Percentiles rank a stretch among this genome's conserved stretches.
phyloP scores from a whole-genome alignment of 306 rosid species.

The Prunus persica region DNA sequence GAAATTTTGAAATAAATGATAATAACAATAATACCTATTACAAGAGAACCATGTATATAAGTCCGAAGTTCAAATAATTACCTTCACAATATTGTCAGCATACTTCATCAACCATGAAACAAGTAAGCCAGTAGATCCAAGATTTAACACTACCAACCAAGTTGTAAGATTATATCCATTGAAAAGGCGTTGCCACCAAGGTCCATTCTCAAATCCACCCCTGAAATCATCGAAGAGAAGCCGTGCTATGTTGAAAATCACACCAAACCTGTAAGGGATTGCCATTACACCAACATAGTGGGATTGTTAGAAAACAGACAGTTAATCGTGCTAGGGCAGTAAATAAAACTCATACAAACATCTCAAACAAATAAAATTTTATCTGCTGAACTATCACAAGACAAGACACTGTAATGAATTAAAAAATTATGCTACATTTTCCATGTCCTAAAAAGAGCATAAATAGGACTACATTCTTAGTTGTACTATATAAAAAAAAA shows the following conservation, averaged over 20 bases:
- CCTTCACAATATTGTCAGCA: constrained; percentile 98
- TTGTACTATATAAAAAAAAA: neutral
- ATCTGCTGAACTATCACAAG: constrained; percentile 1
- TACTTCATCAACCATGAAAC: constrained; percentile 98
- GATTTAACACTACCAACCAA: constrained; percentile 89
- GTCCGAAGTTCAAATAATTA: constrained; percentile 13
- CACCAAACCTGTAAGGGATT: constrained; percentile 68
- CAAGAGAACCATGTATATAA: neutral
- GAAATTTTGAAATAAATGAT: neutral
- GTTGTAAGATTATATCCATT: constrained; percentile 81
- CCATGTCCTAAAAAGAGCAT: neutral
- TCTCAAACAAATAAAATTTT: neutral
- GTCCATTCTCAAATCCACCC: constrained; percentile 88
- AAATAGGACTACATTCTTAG: neutral
- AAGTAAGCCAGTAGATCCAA: constrained; percentile 90
- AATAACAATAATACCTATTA: neutral
- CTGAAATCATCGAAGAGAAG: constrained; percentile 82
- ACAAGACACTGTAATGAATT: neutral
- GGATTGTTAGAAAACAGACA: neutral
- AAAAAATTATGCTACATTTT: neutral
- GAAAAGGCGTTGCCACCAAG: constrained; percentile 93
- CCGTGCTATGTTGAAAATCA: constrained; percentile 81
- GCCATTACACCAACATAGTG: neutral
- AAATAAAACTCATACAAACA: neutral
- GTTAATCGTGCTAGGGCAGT: neutral